phyloP scores from a whole-genome alignment of 2,329 filamentous ascomycete genomes.

The Talaromyces marneffei region DNA sequence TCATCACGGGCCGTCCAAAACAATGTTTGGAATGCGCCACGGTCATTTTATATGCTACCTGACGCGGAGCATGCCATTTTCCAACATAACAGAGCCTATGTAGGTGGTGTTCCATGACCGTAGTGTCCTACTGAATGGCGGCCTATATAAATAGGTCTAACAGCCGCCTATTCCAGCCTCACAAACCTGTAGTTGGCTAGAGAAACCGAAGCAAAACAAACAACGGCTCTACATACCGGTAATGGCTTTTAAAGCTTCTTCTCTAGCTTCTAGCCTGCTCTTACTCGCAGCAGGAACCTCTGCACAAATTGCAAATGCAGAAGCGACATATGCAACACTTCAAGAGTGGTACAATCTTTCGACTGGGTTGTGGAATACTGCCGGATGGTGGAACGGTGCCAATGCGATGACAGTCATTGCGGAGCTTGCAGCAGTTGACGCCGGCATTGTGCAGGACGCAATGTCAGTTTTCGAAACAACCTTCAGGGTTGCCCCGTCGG shows the following conservation, averaged over 20 bases:
- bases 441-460: conserved; percentile 6
- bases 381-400: conserved; percentile 14
- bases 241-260: background rate
- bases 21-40: background rate
- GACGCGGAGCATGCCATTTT: background rate
- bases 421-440: conserved; percentile 10
- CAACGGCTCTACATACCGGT: no score
- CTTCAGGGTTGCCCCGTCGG: conserved; percentile 8
- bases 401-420: conserved; percentile 12
- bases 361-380: conserved; percentile 10
- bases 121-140: background rate
- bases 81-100: no score
- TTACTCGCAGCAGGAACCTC: background rate
- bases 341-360: conserved; percentile 10
- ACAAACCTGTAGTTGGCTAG: background rate
- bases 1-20: background rate
- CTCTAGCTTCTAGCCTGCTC: background rate
- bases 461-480: conserved; percentile 7
- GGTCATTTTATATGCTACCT: background rate
- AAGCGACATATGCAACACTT: conserved; percentile 8
- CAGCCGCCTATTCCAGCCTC: background rate
- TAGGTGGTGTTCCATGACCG: background rate
- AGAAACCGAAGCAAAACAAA: background rate
- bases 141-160: background rate
- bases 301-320: conserved; percentile 3